phyloP scores from a whole-genome alignment of 306 rosid genomes.

The Senna tora region DNA sequence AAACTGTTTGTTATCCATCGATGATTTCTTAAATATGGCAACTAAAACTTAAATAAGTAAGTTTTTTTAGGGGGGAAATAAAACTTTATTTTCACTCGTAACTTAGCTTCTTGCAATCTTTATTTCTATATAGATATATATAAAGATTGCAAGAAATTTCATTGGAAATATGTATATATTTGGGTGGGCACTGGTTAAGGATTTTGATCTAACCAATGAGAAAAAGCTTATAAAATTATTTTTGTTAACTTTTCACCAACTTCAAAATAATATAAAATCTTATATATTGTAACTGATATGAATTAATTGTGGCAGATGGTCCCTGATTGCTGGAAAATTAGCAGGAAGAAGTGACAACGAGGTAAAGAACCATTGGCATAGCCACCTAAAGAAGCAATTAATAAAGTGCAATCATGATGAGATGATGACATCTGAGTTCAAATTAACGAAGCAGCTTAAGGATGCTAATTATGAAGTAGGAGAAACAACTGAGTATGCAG shows the following conservation, averaged over 20 bases:
- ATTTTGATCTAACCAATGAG: too few species aligned
- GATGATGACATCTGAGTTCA: not conserved
- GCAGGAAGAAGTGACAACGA: conserved; percentile 77
- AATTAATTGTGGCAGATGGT: conserved; percentile 56
- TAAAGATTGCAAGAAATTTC: too few species aligned
- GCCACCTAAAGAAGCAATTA: conserved; percentile 48
- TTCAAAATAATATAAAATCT: too few species aligned
- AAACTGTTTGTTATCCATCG: not conserved
- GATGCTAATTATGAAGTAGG: conserved; percentile 1
- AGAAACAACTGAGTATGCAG: conserved; percentile 3
- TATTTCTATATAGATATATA: too few species aligned
- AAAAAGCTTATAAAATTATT: too few species aligned
- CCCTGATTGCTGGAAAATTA: conserved; percentile 56
- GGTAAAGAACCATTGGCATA: conserved; percentile 75
- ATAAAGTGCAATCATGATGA: not conserved
- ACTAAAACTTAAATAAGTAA: not conserved
- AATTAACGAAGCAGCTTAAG: not conserved
- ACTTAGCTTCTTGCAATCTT: too few species aligned
- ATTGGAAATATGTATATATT: not conserved
- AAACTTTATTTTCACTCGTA: too few species aligned
- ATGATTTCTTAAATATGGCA: not conserved
- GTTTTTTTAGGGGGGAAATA: too few species aligned
- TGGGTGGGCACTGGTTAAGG: too few species aligned
- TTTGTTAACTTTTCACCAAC: too few species aligned
- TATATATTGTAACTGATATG: too few species aligned